Percentiles rank a stretch among this genome's conserved stretches.
Conservation (phyloP, 202 grass and related monocot genomes). For the Brachypodium distachyon region DNA sequence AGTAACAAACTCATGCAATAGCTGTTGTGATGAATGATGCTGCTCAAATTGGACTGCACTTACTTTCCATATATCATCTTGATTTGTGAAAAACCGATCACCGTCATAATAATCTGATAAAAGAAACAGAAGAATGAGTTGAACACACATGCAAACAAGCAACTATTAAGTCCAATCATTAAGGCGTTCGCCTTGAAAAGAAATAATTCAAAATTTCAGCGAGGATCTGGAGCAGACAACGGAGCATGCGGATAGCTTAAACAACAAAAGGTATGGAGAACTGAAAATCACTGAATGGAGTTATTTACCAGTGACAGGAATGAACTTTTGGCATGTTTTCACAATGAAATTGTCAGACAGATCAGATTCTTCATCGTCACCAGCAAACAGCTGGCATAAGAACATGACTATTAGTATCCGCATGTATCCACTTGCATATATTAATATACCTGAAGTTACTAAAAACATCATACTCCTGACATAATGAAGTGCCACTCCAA, state of each 20-base stretch:
- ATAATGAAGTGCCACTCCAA: slow-evolving; percentile 10
- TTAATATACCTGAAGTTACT: slow-evolving; percentile 1
- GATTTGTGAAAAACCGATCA: slow-evolving; percentile 71
- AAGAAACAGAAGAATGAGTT: slow-evolving; percentile 26
- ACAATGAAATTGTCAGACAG: slow-evolving; percentile 95
- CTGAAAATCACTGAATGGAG: slow-evolving; percentile 6
- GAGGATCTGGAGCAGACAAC: not conserved
- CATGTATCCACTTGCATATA: not conserved
- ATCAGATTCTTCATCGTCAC: slow-evolving; percentile 75
- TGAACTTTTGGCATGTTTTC: slow-evolving; percentile 92
- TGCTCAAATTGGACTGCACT: slow-evolving; percentile 26
- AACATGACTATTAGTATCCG: not conserved
- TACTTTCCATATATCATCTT: slow-evolving; percentile 88
- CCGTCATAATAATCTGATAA: slow-evolving; percentile 78
- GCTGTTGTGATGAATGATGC: not conserved
- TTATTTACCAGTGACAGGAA: slow-evolving; percentile 78
- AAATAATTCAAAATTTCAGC: not conserved
- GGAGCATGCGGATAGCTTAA: not conserved
- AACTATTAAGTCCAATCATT: slow-evolving; percentile 4
- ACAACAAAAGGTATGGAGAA: slow-evolving; percentile 1
- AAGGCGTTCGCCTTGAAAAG: not conserved
- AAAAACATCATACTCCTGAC: not conserved
- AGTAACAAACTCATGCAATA: not conserved
- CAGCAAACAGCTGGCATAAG: slow-evolving; percentile 75
- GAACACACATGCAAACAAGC: not conserved